phyloP scores from a whole-genome alignment of 2,329 filamentous ascomycete genomes.

The Byssochlamys sp. region DNA sequence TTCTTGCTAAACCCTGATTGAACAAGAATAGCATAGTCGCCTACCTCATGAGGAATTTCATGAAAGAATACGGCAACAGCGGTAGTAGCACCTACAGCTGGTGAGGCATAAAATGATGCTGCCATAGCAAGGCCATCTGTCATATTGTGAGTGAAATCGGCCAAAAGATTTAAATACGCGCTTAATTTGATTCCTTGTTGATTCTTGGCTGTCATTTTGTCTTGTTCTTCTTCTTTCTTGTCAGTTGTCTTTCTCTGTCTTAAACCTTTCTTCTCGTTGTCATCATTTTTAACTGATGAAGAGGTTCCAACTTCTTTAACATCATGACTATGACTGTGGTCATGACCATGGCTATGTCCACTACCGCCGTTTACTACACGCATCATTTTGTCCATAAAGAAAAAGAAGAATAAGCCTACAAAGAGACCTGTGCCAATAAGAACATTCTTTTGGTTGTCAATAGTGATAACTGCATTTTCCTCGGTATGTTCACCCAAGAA shows the following conservation, averaged over 20 bases:
- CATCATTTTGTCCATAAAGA: slow-evolving; percentile 92
- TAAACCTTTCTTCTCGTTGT: slow-evolving; percentile 32
- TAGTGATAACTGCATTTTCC: slow-evolving; percentile 70
- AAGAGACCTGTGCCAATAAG: slow-evolving; percentile 82
- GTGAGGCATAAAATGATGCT: slow-evolving; percentile 96
- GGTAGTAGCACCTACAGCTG: slow-evolving; percentile 88
- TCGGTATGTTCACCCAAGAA: slow-evolving; percentile 82
- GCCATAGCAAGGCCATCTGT: slow-evolving; percentile 92
- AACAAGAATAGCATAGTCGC: slow-evolving; percentile 89
- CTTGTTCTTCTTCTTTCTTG: no score
- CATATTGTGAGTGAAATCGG: slow-evolving; percentile 97
- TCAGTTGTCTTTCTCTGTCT: slow-evolving; percentile 8
- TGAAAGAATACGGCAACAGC: slow-evolving; percentile 99
- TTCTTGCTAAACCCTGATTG: slow-evolving; percentile 92
- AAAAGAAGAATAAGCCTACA: slow-evolving; percentile 89
- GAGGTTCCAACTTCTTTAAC: slow-evolving; percentile 27
- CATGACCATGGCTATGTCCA: no score
- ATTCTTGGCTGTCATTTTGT: slow-evolving; percentile 52
- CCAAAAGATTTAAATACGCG: slow-evolving; percentile 88
- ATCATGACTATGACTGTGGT: slow-evolving; percentile 56
- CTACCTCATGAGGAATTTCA: slow-evolving; percentile 95
- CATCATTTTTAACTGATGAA: slow-evolving; percentile 11
- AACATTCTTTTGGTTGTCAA: slow-evolving; percentile 89
- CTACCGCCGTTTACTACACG: slow-evolving; percentile 69
- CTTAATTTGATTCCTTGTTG: slow-evolving; percentile 82